phyloP scores from a whole-genome alignment of 2,329 filamentous ascomycete genomes.

The Niveomyces coronatus region DNA sequence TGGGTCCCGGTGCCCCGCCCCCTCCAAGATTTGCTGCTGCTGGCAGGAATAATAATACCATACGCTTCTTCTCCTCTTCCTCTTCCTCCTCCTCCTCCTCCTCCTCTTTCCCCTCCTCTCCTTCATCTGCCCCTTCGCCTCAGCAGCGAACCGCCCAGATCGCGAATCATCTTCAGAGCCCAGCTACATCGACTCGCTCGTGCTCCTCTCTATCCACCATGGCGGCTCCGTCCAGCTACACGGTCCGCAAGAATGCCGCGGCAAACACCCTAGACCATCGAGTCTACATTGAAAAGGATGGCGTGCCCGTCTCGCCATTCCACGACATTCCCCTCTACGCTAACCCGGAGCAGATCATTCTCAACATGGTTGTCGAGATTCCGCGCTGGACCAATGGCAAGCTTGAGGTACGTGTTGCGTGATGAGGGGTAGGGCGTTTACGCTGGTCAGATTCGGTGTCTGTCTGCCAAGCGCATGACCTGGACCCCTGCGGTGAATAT shows the following conservation, averaged over 20 bases:
- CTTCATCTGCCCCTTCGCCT: conserved; percentile 32
- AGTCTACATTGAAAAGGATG: conserved; percentile 97
- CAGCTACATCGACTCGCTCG: conserved; percentile 18
- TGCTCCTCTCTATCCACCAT: conserved; percentile 28
- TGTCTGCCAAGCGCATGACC: background rate
- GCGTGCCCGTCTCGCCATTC: conserved; percentile 85
- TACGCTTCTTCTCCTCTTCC: conserved; percentile 14
- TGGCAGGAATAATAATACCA: background rate
- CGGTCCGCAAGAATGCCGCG: conserved; percentile 75
- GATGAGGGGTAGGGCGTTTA: background rate
- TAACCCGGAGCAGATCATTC: conserved; percentile 87
- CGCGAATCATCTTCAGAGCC: conserved; percentile 41
- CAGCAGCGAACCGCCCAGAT: conserved; percentile 42
- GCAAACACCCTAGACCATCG: conserved; percentile 94
- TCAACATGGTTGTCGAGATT: conserved; percentile 99
- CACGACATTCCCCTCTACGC: conserved; percentile 98
- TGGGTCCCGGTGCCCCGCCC: conserved; percentile 26
- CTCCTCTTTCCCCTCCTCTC: conserved; percentile 16
- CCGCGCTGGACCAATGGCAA: conserved; percentile 99
- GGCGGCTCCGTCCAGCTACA: conserved; percentile 56
- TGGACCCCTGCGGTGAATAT: conserved; percentile 5
- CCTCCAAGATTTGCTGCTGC: conserved; percentile 22
- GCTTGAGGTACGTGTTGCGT: conserved; percentile 67
- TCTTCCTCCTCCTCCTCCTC: conserved; percentile 15
- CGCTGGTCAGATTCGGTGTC: conserved; percentile 5